Evolutionary conservation across 2,329 filamentous ascomycete genomes (phyloP).

Genomic region (Trematosphaeria pertusa): DNA sequence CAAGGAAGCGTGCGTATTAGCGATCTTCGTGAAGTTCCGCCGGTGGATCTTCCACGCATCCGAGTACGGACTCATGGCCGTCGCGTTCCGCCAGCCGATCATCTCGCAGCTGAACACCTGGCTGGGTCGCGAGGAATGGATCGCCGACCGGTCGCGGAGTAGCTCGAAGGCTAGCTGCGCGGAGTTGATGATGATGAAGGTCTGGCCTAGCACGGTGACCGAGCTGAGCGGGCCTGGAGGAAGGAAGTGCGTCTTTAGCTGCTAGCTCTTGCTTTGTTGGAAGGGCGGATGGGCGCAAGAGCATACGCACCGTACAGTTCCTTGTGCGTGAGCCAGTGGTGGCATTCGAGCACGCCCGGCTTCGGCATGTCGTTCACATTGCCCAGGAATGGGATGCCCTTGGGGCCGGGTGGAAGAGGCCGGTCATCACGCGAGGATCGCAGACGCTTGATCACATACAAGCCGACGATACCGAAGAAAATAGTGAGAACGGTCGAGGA

Average conservation of each 20-base stretch:
- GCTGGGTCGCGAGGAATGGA: constrained; percentile 30
- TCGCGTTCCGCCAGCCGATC: constrained; percentile 29
- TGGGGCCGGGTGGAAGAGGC: constrained; percentile 59
- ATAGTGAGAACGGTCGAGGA: no score
- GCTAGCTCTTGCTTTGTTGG: background rate
- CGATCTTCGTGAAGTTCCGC: constrained; percentile 32
- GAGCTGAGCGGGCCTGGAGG: constrained; percentile 36
- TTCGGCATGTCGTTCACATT: constrained; percentile 59
- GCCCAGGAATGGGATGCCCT: constrained; percentile 56
- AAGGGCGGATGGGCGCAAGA: background rate
- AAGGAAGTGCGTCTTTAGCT: background rate
- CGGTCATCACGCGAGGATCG: no score
- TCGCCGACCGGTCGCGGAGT: constrained; percentile 26
- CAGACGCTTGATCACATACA: no score
- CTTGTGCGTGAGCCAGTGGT: constrained; percentile 53
- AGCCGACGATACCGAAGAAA: no score
- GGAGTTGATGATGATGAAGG: constrained; percentile 40
- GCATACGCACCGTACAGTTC: constrained; percentile 34
- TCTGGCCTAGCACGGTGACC: constrained; percentile 36
- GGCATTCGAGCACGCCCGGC: constrained; percentile 44
- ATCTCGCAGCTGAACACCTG: constrained; percentile 28
- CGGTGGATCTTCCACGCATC: constrained; percentile 29
- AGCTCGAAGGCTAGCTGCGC: constrained; percentile 33
- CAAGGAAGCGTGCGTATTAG: constrained; percentile 22
- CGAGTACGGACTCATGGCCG: constrained; percentile 21